Percentiles rank a stretch among this genome's conserved stretches.
Conservation (phyloP, 2,329 filamentous ascomycete species). For the Trichophyton schoenleinii region DNA sequence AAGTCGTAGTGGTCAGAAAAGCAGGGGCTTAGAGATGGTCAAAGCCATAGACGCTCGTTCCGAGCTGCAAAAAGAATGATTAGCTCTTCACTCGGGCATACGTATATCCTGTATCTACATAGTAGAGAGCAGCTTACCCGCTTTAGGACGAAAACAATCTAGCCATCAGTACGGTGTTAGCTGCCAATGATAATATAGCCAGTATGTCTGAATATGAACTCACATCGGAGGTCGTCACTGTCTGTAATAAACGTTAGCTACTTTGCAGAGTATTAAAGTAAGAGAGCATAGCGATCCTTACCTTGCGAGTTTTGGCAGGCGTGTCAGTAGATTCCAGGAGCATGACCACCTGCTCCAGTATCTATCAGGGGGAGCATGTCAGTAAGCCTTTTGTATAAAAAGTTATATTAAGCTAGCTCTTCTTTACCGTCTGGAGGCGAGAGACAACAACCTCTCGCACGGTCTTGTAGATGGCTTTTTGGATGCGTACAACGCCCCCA, state of each 20-base stretch:
- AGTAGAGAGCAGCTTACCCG: conserved; percentile 6
- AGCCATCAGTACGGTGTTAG: neutral
- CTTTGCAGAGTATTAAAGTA: neutral
- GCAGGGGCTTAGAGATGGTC: neutral
- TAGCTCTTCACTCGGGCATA: neutral
- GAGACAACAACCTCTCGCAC: conserved; percentile 16
- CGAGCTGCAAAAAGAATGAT: conserved; percentile 12
- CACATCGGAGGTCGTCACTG: conserved; percentile 14
- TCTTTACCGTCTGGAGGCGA: conserved; percentile 17
- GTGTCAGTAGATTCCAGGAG: conserved; percentile 16
- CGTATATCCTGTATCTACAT: neutral
- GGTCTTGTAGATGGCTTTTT: conserved; percentile 20
- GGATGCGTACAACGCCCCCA: conserved; percentile 23
- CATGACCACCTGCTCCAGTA: conserved; percentile 16
- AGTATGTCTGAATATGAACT: conserved; percentile 2
- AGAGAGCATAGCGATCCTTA: neutral
- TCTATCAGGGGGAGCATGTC: conserved; percentile 8
- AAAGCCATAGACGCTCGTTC: conserved; percentile 15
- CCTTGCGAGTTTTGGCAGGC: conserved; percentile 11
- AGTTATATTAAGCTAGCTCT: neutral
- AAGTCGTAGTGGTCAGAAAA: too few species aligned
- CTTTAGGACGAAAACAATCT: conserved; percentile 12
- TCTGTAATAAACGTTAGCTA: conserved; percentile 9
- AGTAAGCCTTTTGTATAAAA: neutral
- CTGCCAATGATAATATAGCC: neutral